These are phyloP conservation scores for Bassia scoparia DNA, from an alignment of 148 eudicot genomes.

Conservation along the genomic window DNA sequence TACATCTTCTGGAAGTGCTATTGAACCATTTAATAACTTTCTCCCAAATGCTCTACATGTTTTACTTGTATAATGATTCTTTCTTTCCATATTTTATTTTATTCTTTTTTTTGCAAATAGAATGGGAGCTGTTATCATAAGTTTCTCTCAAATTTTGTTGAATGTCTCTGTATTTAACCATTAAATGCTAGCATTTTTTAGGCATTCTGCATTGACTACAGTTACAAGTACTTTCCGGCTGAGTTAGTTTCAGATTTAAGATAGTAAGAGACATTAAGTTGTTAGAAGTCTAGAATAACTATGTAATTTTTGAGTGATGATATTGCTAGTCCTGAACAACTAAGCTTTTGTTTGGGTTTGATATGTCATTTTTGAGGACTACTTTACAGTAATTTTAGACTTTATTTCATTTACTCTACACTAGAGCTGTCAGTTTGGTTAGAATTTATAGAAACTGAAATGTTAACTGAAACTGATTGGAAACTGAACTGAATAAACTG, in stretches of 20 bases:
- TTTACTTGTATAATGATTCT: conserved; percentile 42
- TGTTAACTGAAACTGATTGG: too few relatives aligned
- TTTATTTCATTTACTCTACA: conserved; percentile 47
- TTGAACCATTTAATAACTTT: conserved; percentile 25
- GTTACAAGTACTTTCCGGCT: background rate
- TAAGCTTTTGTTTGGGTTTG: background rate
- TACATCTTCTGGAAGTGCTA: conserved; percentile 66
- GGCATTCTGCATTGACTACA: background rate
- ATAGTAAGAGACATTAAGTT: background rate
- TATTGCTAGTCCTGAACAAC: background rate
- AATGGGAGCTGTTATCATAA: conserved; percentile 45
- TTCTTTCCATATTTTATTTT: conserved; percentile 72
- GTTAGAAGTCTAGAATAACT: background rate
- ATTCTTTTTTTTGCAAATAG: conserved; percentile 37
- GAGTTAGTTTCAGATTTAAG: background rate
- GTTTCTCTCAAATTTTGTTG: conserved; percentile 63
- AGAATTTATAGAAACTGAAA: conserved; percentile 61
- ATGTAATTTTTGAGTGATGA: background rate
- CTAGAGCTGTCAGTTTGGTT: conserved; percentile 46
- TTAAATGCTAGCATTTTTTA: background rate
- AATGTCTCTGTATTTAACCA: conserved; percentile 50
- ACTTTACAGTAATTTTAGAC: conserved; percentile 38
- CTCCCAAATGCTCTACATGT: conserved; percentile 44
- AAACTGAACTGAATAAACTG: too few relatives aligned
- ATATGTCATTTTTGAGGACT: background rate